Evolutionary conservation across 148 eudicot genomes (phyloP), one percentile per base, ranked within the genome.

Genomic region (Tetragonia tetragonoides): DNA sequence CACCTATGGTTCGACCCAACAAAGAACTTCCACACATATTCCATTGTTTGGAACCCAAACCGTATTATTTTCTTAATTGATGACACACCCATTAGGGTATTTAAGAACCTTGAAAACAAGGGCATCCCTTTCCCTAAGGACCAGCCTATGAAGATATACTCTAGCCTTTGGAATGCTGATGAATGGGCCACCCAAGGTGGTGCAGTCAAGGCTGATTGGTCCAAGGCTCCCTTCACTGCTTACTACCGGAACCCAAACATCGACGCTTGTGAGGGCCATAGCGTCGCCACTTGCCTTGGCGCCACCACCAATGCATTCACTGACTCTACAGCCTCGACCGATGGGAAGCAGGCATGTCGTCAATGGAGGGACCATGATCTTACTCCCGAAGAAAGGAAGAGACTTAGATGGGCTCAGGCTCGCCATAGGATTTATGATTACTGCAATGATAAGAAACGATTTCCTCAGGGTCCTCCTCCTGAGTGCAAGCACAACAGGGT

Each of bases 101-200:
- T 86, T 71, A 79, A 80, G 74, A 88, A 83, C 74, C 71, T 38
- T 17, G 86, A 88, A 47, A 51, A 81, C 6, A 41, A 79, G 15
- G 90, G 88, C 20, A 80, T 88, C 40, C 84, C 87, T 1, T 88
- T 82, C 77, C 90, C 88, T 1, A 88, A 82, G 80, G 74, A 79
- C 75, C 90, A 86, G 21, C 88, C 90, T 7, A 88, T 88, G 90
- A 86, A 61, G 54, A 74, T 88, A 15, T 85, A 84, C 78, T 82
- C 90, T 2, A 88, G 87, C 76, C 77, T 88, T 0, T 88, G 88
- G 88, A 86, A 86, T 10, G 90, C 88, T 4, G 90, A 87, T 42
- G 85, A 87, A 46, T 87, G 90, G 90, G 90, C 90, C 2, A 87
- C 90, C 2, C 75, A 77, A 77, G 90, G 90, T 7, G 90, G 90